A percentile compares a stretch with the other conserved stretches of the same genome.
Conservation (phyloP, 257 asterid genomes). For the Verbascum thapsus region DNA sequence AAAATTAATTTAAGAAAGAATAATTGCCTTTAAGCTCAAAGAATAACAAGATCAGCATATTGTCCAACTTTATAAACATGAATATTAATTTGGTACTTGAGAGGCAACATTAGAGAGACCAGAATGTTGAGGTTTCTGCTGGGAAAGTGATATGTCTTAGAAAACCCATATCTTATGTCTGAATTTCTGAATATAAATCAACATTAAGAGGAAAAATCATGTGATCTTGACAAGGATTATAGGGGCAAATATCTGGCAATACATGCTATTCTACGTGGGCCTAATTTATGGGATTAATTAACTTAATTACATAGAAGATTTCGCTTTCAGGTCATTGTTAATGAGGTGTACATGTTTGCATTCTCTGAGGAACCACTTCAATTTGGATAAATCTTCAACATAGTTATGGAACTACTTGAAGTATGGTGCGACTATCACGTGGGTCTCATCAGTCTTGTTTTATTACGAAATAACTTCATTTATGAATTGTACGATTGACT, state of each 20-base stretch:
- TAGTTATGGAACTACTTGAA: neutral
- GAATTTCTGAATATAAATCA: constrained; percentile 27
- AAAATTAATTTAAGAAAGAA: neutral
- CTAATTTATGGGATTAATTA: constrained; percentile 21
- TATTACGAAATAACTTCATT: no score
- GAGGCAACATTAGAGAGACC: constrained; percentile 45
- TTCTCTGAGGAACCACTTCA: constrained; percentile 10
- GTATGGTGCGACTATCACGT: neutral
- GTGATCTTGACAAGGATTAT: constrained; percentile 45
- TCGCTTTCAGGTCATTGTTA: constrained; percentile 35
- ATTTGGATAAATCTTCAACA: neutral
- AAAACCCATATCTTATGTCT: constrained; percentile 22
- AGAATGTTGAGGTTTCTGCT: constrained; percentile 30
- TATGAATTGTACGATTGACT: no score
- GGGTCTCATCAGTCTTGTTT: no score
- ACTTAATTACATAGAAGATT: constrained; percentile 31
- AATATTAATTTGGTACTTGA: no score
- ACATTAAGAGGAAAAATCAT: constrained; percentile 29
- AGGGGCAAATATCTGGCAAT: constrained; percentile 43
- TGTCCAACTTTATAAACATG: constrained; percentile 22
- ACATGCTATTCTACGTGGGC: constrained; percentile 16
- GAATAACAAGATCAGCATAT: constrained; percentile 15
- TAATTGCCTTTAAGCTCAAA: neutral
- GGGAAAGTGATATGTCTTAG: constrained; percentile 38
- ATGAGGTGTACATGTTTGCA: constrained; percentile 26